A percentile compares a stretch with the other conserved stretches of the same genome.
These are phyloP conservation scores for Scleroderma citrinum DNA, from an alignment of 768 basidiomycete species.

Conservation along the genomic window DNA sequence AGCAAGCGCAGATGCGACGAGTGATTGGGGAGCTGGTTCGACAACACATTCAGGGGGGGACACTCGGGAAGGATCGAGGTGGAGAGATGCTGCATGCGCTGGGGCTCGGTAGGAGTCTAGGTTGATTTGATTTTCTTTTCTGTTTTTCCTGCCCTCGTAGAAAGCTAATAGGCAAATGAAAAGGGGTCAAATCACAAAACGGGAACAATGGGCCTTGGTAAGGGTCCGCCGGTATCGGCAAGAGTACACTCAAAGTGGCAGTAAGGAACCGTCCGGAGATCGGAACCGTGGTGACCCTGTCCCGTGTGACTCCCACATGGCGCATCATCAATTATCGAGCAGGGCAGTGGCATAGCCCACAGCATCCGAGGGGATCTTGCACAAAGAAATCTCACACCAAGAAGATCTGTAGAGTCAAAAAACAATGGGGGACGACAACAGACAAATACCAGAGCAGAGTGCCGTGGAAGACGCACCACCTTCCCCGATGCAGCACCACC, in stretches of 20 bases:
- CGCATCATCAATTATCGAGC: background rate
- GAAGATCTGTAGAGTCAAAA: no score
- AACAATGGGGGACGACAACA: background rate
- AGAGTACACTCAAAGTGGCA: background rate
- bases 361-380: background rate
- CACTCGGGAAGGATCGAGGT: constrained; percentile 16
- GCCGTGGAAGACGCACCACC: background rate
- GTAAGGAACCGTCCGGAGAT: background rate
- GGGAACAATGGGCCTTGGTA: background rate
- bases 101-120: constrained; percentile 4
- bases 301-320: background rate
- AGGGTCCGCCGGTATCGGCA: background rate
- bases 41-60: constrained; percentile 20
- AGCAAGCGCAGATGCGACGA: constrained; percentile 39
- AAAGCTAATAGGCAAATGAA: background rate
- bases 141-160: background rate
- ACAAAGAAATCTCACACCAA: background rate
- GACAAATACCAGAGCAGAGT: background rate
- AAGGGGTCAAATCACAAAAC: no score
- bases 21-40: constrained; percentile 34
- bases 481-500: background rate
- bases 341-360: background rate
- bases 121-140: background rate
- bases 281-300: background rate
- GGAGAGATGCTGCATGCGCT: constrained; percentile 17